Evolutionary conservation across 2,329 filamentous ascomycete species (phyloP).

Genomic region (Claviceps digitariae): DNA sequence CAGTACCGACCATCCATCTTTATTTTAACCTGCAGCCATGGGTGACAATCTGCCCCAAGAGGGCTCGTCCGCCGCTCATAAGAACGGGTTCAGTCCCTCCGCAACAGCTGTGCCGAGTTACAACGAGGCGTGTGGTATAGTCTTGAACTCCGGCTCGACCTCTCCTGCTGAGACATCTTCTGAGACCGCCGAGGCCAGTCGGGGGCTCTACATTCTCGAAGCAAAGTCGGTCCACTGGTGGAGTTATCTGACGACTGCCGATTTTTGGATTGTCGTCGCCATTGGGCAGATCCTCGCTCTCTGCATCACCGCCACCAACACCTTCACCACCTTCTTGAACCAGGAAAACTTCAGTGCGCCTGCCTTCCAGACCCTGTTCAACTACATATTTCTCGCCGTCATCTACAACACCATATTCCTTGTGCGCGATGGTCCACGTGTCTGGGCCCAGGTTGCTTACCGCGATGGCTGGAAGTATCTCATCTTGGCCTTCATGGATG

Average conservation of each 20-base stretch:
- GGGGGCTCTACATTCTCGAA: conserved; percentile 43
- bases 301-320: conserved; percentile 87
- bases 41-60: neutral
- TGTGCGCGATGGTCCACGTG: conserved; percentile 62
- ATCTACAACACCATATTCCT: conserved; percentile 74
- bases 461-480: conserved; percentile 87
- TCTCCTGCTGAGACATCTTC: conserved; percentile 4
- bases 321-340: conserved; percentile 66
- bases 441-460: conserved; percentile 49
- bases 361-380: conserved; percentile 91
- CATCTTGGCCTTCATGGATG: conserved; percentile 84
- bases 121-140: conserved; percentile 8
- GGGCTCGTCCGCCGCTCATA: neutral
- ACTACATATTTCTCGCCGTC: conserved; percentile 71
- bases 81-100: conserved; percentile 10
- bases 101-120: conserved; percentile 2
- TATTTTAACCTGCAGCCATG: neutral
- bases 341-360: conserved; percentile 62
- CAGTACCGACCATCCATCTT: neutral
- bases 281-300: conserved; percentile 77
- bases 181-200: conserved; percentile 26
- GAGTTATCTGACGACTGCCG: conserved; percentile 65
- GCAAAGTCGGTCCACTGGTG: conserved; percentile 43
- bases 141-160: neutral
- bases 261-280: conserved; percentile 76